phyloP scores from a whole-genome alignment of 306 rosid genomes.

The Myrica gale region DNA sequence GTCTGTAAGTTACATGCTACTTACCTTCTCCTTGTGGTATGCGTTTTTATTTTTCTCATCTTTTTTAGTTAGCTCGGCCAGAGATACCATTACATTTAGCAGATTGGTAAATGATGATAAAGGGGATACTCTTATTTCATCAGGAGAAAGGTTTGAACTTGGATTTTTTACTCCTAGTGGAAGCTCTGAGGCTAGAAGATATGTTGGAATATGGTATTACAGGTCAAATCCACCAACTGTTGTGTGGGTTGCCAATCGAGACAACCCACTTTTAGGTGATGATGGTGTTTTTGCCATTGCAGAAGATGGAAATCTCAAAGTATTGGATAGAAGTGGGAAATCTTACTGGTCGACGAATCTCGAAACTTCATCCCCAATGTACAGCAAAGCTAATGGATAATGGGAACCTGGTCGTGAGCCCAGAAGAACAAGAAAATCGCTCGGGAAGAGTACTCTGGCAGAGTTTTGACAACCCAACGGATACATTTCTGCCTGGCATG shows the following conservation, averaged over 20 bases:
- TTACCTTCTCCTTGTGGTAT: slow-evolving; percentile 27
- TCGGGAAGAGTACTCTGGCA: slow-evolving; percentile 48
- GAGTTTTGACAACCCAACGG: slow-evolving; percentile 70
- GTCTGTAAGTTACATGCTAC: slow-evolving; percentile 36
- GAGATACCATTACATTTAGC: slow-evolving; percentile 41
- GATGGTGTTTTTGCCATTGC: slow-evolving; percentile 49
- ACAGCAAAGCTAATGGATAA: slow-evolving; percentile 51
- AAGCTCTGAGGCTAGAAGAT: slow-evolving; percentile 54
- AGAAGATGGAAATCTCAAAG: slow-evolving; percentile 65
- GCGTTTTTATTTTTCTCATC: slow-evolving; percentile 35
- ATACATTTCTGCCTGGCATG: slow-evolving; percentile 88
- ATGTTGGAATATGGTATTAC: slow-evolving; percentile 75
- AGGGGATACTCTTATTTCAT: slow-evolving; percentile 54
- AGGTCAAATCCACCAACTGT: slow-evolving; percentile 47
- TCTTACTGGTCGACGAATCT: slow-evolving; percentile 53
- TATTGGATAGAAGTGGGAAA: slow-evolving; percentile 40
- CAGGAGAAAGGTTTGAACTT: slow-evolving; percentile 53
- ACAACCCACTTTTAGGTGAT: slow-evolving; percentile 47
- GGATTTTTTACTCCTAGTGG: slow-evolving; percentile 73
- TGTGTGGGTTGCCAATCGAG: slow-evolving; percentile 81
- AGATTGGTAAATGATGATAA: slow-evolving; percentile 35
- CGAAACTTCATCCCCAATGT: slow-evolving; percentile 32
- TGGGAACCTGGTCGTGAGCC: slow-evolving; percentile 56
- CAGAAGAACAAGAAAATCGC: slow-evolving; percentile 35
- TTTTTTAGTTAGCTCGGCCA: slow-evolving; percentile 40